These are phyloP conservation scores for Yarrowia divulgata DNA, from an alignment of 805 yeast species.

Conservation along the genomic window DNA sequence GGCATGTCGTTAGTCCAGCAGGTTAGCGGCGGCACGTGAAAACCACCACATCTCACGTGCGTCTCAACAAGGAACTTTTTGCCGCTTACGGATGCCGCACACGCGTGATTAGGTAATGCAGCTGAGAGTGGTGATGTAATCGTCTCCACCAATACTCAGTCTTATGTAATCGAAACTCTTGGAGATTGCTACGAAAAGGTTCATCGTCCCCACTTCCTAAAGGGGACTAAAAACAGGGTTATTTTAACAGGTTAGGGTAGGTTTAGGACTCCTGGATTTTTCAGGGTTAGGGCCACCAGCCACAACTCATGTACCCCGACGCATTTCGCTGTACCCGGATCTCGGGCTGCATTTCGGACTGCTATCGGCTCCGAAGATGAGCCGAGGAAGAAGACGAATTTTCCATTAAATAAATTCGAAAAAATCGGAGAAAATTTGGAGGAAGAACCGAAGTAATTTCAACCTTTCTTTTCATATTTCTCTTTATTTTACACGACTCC, in stretches of 20 bases:
- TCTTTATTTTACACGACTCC: neutral
- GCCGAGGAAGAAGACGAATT: neutral
- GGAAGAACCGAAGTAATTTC: too few relatives aligned
- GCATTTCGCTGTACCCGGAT: constrained; percentile 16
- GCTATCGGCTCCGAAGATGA: neutral
- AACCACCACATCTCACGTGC: neutral
- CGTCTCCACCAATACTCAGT: too few relatives aligned
- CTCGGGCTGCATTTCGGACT: constrained; percentile 14
- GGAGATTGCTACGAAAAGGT: neutral
- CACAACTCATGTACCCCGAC: neutral
- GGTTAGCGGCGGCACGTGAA: constrained; percentile 10
- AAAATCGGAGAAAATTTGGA: neutral
- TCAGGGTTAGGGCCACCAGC: constrained; percentile 19
- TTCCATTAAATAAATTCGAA: too few relatives aligned
- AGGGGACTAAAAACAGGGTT: neutral
- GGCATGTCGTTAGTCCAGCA: neutral
- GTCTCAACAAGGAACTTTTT: neutral
- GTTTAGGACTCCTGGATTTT: too few relatives aligned
- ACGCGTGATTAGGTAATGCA: neutral
- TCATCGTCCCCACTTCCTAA: constrained; percentile 2
- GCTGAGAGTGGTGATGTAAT: neutral
- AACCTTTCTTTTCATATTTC: neutral
- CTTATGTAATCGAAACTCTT: too few relatives aligned
- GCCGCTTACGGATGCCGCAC: neutral
- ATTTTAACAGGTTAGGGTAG: neutral